phyloP scores from a whole-genome alignment of 164 flowering plant species.

The Magnolia officinalis region DNA sequence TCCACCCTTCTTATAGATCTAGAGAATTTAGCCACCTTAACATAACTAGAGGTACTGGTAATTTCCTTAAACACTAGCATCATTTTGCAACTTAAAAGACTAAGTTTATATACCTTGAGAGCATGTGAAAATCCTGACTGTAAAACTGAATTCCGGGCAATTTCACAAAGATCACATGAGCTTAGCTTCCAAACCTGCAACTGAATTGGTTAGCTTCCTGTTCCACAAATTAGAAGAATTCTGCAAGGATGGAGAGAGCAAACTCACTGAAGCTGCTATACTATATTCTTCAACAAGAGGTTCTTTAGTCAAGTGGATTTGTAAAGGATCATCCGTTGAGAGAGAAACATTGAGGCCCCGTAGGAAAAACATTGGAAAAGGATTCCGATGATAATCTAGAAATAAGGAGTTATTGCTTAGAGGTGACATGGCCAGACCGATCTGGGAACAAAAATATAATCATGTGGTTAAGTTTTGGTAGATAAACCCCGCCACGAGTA shows the following conservation, averaged over 20 bases:
- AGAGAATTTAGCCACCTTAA: not conserved
- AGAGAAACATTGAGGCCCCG: constrained; percentile 97
- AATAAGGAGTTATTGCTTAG: constrained; percentile 94
- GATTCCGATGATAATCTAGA: constrained; percentile 87
- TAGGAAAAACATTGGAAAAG: constrained; percentile 77
- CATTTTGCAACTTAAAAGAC: too few relatives aligned
- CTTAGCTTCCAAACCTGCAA: constrained; percentile 93
- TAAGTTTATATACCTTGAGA: constrained; percentile 53
- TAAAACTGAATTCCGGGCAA: constrained; percentile 90
- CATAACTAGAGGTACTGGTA: not conserved
- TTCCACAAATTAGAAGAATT: not conserved
- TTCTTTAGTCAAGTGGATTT: constrained; percentile 95
- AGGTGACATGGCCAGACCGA: constrained; percentile 98
- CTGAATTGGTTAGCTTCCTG: not conserved
- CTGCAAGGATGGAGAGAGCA: constrained; percentile 5
- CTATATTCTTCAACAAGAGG: constrained; percentile 98
- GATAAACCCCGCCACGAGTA: not conserved
- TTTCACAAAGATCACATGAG: constrained; percentile 92
- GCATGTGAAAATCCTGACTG: constrained; percentile 98
- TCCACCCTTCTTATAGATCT: too few relatives aligned
- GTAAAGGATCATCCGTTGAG: constrained; percentile 96
- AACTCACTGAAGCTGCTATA: constrained; percentile 91
- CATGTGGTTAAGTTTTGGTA: constrained; percentile 1
- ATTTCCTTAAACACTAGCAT: not conserved
- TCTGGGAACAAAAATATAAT: constrained; percentile 39